Conservation (phyloP, 2,329 filamentous ascomycete genomes). For the Penicillium oxalicum region DNA sequence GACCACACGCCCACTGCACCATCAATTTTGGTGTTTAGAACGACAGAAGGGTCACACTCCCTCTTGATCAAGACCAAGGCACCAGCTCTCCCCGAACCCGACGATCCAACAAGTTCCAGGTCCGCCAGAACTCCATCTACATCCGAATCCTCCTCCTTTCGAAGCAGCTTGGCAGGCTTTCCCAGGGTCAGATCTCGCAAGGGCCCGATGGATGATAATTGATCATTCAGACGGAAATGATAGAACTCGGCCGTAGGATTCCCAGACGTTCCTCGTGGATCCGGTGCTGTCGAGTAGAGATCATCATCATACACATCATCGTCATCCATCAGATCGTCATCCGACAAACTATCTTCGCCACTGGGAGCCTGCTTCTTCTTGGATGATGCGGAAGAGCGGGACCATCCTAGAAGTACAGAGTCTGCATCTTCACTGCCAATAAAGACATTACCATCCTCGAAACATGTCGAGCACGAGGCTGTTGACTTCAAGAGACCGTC, state of each 20-base stretch:
- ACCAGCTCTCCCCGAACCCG: slow-evolving; percentile 54
- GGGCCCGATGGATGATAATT: slow-evolving; percentile 69
- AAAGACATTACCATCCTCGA: slow-evolving; percentile 69
- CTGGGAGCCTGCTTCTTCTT: slow-evolving; percentile 54
- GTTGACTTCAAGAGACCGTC: slow-evolving; percentile 56
- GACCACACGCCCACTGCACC: slow-evolving; percentile 77
- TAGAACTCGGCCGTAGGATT: slow-evolving; percentile 48
- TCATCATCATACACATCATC: slow-evolving; percentile 55
- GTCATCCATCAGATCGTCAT: slow-evolving; percentile 53
- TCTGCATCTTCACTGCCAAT: slow-evolving; percentile 79
- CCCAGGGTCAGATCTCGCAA: slow-evolving; percentile 71
- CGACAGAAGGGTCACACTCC: slow-evolving; percentile 66
- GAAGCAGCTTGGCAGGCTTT: slow-evolving; percentile 44
- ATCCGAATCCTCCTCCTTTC: slow-evolving; percentile 40
- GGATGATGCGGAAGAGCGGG: slow-evolving; percentile 55
- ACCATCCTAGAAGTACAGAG: slow-evolving; percentile 76
- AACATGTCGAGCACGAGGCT: slow-evolving; percentile 62
- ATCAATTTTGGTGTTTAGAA: slow-evolving; percentile 65
- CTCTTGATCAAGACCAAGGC: slow-evolving; percentile 71
- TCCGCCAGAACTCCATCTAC: slow-evolving; percentile 31
- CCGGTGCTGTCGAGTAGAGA: slow-evolving; percentile 38
- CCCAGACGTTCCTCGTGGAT: slow-evolving; percentile 16
- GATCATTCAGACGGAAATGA: slow-evolving; percentile 70
- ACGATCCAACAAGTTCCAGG: slow-evolving; percentile 50
- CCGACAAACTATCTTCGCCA: slow-evolving; percentile 51